phyloP scores from a whole-genome alignment of 1,284 basidiomycete species.

The Ceratobasidium sp. region DNA sequence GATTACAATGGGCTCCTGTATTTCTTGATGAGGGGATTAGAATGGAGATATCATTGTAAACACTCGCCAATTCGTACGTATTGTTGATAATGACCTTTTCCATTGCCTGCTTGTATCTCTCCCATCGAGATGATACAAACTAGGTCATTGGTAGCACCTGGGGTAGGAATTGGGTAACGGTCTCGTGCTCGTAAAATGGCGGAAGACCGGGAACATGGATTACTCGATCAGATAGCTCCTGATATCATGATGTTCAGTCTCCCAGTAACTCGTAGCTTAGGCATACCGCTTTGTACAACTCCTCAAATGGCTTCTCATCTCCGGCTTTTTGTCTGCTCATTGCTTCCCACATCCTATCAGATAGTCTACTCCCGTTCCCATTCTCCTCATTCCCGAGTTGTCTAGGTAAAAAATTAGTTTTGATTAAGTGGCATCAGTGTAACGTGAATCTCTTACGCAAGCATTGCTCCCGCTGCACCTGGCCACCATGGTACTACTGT shows the following conservation, averaged over 20 bases:
- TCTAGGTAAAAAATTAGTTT: not conserved
- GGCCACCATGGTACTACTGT: slow-evolving; percentile 26
- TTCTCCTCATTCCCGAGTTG: slow-evolving; percentile 10
- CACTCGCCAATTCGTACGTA: not conserved
- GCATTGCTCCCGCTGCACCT: slow-evolving; percentile 6
- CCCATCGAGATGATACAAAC: not conserved
- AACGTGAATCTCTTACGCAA: slow-evolving; percentile 3
- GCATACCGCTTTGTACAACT: not conserved
- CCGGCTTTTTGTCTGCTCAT: not conserved
- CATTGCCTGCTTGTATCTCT: not conserved
- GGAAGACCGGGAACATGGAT: slow-evolving; percentile 12
- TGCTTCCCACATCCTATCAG: not conserved
- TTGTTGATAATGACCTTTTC: not conserved
- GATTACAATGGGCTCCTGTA: slow-evolving; percentile 4
- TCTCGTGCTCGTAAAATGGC: slow-evolving; percentile 10
- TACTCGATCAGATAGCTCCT: slow-evolving; percentile 13
- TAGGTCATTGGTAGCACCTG: not conserved
- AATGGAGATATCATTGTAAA: not conserved
- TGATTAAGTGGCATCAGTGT: not conserved
- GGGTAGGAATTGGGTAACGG: not conserved
- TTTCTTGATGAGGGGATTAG: not conserved
- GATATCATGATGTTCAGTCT: not conserved
- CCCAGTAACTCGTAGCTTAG: not conserved
- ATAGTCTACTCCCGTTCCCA: not conserved
- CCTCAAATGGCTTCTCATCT: not conserved